Conservation (phyloP, 1,284 basidiomycete species). For the Microbotryum saponariae region DNA sequence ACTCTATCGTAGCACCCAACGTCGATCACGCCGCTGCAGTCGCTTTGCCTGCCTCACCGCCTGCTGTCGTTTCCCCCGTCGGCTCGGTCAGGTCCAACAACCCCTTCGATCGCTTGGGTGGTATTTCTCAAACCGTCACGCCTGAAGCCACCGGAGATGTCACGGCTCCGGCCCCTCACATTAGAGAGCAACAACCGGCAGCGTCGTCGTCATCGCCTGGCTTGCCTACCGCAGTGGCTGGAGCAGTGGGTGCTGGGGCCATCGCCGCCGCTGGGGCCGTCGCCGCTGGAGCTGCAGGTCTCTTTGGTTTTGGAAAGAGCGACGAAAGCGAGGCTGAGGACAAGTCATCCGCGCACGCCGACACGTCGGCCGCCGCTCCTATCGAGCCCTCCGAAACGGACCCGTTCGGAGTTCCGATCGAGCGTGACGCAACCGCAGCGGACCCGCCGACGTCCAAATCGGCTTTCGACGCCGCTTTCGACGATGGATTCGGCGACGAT, state of each 20-base stretch:
- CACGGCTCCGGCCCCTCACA: not conserved
- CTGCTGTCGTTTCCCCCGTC: slow-evolving; percentile 43
- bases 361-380: not conserved
- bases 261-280: slow-evolving; percentile 33
- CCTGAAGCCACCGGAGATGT: slow-evolving; percentile 23
- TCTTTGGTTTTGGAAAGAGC: slow-evolving; percentile 8
- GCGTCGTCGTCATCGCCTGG: not conserved
- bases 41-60: slow-evolving; percentile 61
- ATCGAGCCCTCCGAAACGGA: not conserved
- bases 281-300: slow-evolving; percentile 29
- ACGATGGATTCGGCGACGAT: slow-evolving; percentile 47
- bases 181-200: not conserved
- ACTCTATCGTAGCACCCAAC: slow-evolving; percentile 21
- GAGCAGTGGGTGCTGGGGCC: slow-evolving; percentile 37
- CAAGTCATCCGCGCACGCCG: slow-evolving; percentile 27
- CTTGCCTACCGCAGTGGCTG: slow-evolving; percentile 32
- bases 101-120: slow-evolving; percentile 74
- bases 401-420: slow-evolving; percentile 9
- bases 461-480: slow-evolving; percentile 56
- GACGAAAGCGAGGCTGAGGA: slow-evolving; percentile 2
- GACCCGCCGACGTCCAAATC: slow-evolving; percentile 40
- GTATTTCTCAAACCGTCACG: slow-evolving; percentile 40
- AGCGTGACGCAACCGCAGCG: slow-evolving; percentile 10
- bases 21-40: slow-evolving; percentile 46
- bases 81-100: slow-evolving; percentile 68